Base-by-base conservation (phyloP, 495 filamentous ascomycete genomes). In the Penicillium arizonense region DNA sequence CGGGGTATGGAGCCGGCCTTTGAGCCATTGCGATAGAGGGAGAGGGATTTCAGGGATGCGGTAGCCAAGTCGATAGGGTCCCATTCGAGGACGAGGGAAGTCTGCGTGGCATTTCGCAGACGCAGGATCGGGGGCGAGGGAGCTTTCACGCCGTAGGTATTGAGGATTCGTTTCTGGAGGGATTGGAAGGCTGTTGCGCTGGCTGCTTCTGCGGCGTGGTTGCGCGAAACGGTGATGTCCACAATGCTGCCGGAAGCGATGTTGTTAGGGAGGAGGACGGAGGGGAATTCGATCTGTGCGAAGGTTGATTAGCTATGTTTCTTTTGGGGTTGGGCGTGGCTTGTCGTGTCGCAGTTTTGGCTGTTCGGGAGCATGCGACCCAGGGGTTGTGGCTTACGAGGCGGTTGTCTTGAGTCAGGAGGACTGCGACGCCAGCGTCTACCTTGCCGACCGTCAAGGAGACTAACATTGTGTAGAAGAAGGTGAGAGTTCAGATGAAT, bases 401-500 rank as follows among this genome's bases (percentile, higher is more conserved):
- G 58, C 94, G 87, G 76, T 97, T 97, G 75, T 98, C 94, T 62
- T 96, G 88, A 34, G 94, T 98, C 51, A 98, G 80, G 47, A 98
- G 84, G 48, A 98, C 95, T 42, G 94, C 95, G 62, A 98, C 91
- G 71, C 94, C 94, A 60, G 94, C 94, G 70, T 98, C 94, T 72
- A 98, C 94, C 78, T 98, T 98, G 76, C 94, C 94, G 67, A 98
- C 95, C 38, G 94, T 98, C 67, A 98, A 84, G 40, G 94, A 97
- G 77, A 98, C 87, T 59, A 98, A 77, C 95, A 97, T 98, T 18
- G 57, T 82, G 61, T 18, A 3, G 20, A 43, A 26, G 26, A 34
- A 52, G 37, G 24, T 7, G 10, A 35, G 8, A 12, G 41, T 43
- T 45, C 5, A 14, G 33, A 56, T 23, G 42, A 30, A 47, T 23